Base-by-base conservation (phyloP, 441 rosid species). In the Eutrema salsugineum region DNA sequence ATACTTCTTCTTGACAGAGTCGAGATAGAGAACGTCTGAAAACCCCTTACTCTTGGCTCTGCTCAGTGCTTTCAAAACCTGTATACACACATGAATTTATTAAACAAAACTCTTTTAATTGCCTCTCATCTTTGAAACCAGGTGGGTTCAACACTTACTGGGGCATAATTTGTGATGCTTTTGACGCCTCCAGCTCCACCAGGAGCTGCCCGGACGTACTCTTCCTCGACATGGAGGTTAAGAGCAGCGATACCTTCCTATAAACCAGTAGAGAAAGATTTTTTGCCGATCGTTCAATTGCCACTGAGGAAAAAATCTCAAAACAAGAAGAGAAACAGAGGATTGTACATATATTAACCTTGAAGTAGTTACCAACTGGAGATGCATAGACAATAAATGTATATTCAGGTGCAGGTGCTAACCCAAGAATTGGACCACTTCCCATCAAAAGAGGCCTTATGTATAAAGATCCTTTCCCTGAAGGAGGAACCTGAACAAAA, bases 111-210 rank as follows among this genome's bases (percentile, higher is more conserved):
- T 32, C 8, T 39, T 7, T 56, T n/a, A n/a, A n/a, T n/a, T 40
- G n/a, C 36, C 30, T 65, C 70, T 58, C 11, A 12, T 32, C 20
- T 11, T 14, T 49, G 50, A 56, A 69, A 33, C 39, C 46, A 22
- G 49, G 16, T 50, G 49, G n/a, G 69, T 44, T 44, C 30, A 4
- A 39, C 24, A 59, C 80, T 78, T 76, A 92, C 97, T 0, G 97
- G 94, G 10, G 96, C 90, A 60, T 92, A 92, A 46, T 92, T 90
- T 71, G 87, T 72, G 63, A 91, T 87, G 30, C 92, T 33, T 79
- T 94, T 91, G 22, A 94, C 89, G 1, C 95, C 92, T 75, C 99
- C 99, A 51, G 90, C 82, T 68, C 99, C 99, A 9, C 97, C 97
- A 15, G 83, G 90, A 58, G 89, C 71, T 32, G 99, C 91, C 1